Evolutionary conservation across 2,329 filamentous ascomycete genomes (phyloP).

Genomic region (Juglanconis sp.): DNA sequence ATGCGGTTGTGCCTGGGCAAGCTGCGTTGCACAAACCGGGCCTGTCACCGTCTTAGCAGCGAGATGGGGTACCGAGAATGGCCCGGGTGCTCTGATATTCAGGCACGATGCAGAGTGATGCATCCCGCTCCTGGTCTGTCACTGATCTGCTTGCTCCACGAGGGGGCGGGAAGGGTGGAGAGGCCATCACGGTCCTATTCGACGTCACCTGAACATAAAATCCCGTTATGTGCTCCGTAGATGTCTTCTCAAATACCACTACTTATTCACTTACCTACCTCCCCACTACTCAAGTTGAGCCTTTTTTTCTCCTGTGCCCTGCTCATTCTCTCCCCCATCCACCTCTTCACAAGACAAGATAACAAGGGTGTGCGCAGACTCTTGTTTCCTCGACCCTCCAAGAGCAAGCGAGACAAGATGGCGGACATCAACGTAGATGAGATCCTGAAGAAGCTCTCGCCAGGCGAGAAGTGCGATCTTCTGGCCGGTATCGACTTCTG

Average conservation of each 20-base stretch:
- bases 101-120: neutral
- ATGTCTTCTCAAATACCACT: neutral
- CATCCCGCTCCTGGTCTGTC: neutral
- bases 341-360: neutral
- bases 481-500: constrained; percentile 64
- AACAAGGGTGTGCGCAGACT: too few species aligned
- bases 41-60: too few species aligned
- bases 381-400: neutral
- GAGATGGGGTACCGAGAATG: neutral
- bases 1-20: neutral
- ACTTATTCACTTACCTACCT: too few species aligned
- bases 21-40: too few species aligned
- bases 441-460: constrained; percentile 50
- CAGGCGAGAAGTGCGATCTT: constrained; percentile 51
- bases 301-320: neutral
- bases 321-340: neutral
- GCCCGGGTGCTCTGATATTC: neutral
- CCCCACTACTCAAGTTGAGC: neutral
- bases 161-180: neutral
- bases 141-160: too few species aligned
- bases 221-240: neutral
- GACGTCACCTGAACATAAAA: neutral
- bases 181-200: neutral
- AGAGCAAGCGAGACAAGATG: constrained; percentile 30
- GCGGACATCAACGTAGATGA: constrained; percentile 53